A percentile compares a stretch with the other conserved stretches of the same genome.
Evolutionary conservation across 306 rosid genomes (phyloP).

Genomic region (Sindora glabra): DNA sequence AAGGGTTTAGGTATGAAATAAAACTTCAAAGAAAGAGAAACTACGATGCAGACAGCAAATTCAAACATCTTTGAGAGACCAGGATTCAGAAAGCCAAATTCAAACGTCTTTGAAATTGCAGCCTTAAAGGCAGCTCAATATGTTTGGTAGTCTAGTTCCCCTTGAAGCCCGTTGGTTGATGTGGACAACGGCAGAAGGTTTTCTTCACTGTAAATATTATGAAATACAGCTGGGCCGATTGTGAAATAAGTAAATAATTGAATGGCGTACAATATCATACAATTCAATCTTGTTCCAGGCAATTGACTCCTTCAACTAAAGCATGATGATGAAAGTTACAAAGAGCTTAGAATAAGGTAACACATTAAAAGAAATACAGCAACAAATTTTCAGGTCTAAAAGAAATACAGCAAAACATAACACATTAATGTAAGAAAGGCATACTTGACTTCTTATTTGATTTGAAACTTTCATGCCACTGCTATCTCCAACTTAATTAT

Average conservation of each 20-base stretch:
- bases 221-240: constrained; percentile 31
- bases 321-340: no score
- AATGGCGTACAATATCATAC: not conserved
- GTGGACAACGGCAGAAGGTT: not conserved
- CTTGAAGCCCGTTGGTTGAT: not conserved
- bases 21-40: not conserved
- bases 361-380: not conserved
- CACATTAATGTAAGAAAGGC: no score
- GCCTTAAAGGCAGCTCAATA: constrained; percentile 18
- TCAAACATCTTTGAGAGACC: not conserved
- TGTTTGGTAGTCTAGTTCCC: not conserved
- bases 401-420: not conserved
- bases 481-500: no score
- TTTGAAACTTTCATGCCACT: not conserved
- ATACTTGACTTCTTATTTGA: not conserved
- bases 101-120: not conserved
- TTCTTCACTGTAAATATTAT: constrained; percentile 8
- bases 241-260: constrained; percentile 16
- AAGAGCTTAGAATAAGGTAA: not conserved
- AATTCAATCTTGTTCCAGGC: not conserved
- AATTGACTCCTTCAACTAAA: no score
- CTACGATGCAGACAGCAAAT: not conserved
- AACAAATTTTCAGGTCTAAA: not conserved
- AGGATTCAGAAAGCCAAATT: not conserved
- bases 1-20: not conserved